phyloP scores from a whole-genome alignment of 2,329 filamentous ascomycete species.

The Neoarthrinium moseri region DNA sequence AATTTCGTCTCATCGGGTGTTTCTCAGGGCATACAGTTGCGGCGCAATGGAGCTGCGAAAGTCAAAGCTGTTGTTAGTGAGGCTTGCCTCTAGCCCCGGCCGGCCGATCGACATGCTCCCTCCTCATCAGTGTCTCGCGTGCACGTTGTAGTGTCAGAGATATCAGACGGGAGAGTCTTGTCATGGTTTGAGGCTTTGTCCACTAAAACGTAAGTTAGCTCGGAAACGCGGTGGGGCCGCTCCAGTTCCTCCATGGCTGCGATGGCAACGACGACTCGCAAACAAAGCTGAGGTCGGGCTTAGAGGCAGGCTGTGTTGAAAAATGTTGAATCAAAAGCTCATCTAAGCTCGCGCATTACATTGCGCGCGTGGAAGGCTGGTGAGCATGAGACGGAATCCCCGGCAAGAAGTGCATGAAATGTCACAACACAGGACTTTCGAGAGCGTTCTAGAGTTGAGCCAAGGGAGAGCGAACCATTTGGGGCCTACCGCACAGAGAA shows the following conservation, averaged over 20 bases:
- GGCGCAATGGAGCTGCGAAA: background rate
- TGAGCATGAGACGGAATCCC: background rate
- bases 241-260: background rate
- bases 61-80: background rate
- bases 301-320: constrained; percentile 6
- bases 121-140: background rate
- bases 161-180: background rate
- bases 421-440: background rate
- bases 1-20: background rate
- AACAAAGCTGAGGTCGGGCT: background rate
- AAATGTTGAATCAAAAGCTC: background rate
- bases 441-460: no score
- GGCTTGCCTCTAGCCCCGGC: no score
- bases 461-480: background rate
- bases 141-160: background rate
- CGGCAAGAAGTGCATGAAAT: background rate
- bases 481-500: background rate
- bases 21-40: background rate
- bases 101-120: background rate
- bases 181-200: constrained; percentile 4
- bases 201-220: background rate
- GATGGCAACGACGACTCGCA: background rate
- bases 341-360: background rate
- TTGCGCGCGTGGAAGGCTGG: background rate
- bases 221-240: background rate